Evolutionary conservation across 2,329 filamentous ascomycete species (phyloP), one percentile per base, ranked within the genome.

Genomic region (Aspergillus terreus): DNA sequence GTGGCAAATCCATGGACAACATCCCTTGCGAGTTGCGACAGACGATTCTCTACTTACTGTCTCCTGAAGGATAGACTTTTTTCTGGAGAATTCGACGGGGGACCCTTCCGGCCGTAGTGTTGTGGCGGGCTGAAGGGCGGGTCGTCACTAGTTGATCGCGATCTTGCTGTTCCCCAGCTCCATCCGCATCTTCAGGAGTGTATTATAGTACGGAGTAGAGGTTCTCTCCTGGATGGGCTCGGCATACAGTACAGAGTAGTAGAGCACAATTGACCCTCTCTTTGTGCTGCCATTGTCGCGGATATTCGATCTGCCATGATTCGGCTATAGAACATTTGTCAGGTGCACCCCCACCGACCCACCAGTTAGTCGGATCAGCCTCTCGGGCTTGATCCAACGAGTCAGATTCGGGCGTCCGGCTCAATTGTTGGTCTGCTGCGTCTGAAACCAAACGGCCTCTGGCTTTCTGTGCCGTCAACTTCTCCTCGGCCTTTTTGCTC

Each of bases 51-150:
- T 23, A 23, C 25, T 6, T 27, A 9, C 9, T 30, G 27, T 38
- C 14, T 38, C 35, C 35, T 17, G 35, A 38, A 38, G 10, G 7
- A n/a, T 52, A 52, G 50, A 46, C 49, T 19, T 50, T 53, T 47
- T 58, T 58, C 51, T 56, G 50, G 55, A 53, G 44, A 36, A 45
- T 52, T 52, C 53, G 51, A 53, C 38, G 32, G 44, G 30, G 47
- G 44, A 23, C 4, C 35, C 36, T 11, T 30, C 35, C 35, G 35
- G 23, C 48, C 23, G 42, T 33, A n/a, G 21, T 33, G 51, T 45
- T 44, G 53, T 58, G 57, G 57, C 57, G 55, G 52, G 57, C 58
- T 59, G 56, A 59, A 54, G 15, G 45, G 53, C 50, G 51, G 56
- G 40, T 45, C 44, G 50, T 17, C 45, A 38, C 46, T 40, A 41